phyloP scores from a whole-genome alignment of 805 yeast species.

The Isabelozyma heimii region DNA sequence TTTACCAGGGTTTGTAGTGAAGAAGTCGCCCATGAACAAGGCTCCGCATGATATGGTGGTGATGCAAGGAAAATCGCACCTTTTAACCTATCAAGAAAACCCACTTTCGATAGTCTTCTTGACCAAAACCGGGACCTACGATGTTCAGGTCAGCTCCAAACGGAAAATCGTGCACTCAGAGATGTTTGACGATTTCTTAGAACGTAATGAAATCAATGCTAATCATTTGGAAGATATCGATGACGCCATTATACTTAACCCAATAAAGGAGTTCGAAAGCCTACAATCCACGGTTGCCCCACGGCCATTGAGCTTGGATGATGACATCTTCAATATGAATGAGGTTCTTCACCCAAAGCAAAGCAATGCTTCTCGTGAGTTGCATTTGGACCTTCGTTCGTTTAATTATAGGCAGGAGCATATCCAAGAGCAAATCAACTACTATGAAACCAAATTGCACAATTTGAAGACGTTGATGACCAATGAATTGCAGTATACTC shows the following conservation, averaged over 20 bases:
- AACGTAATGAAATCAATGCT: slow-evolving; percentile 15
- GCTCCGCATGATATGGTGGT: slow-evolving; percentile 33
- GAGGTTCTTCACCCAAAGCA: slow-evolving; percentile 16
- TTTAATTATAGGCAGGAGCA: slow-evolving; percentile 22
- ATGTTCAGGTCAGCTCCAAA: slow-evolving; percentile 24
- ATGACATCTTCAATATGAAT: slow-evolving; percentile 24
- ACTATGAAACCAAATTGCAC: slow-evolving; percentile 14
- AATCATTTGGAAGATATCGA: slow-evolving; percentile 12
- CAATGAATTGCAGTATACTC: slow-evolving; percentile 9
- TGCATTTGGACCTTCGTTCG: slow-evolving; percentile 18
- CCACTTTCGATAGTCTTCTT: slow-evolving; percentile 30
- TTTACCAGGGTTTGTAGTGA: slow-evolving; percentile 42
- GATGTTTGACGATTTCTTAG: slow-evolving; percentile 30
- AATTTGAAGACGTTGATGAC: slow-evolving; percentile 9
- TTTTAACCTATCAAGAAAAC: slow-evolving; percentile 24
- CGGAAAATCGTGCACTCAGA: slow-evolving; percentile 33
- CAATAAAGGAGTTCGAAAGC: slow-evolving; percentile 23
- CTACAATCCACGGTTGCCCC: slow-evolving; percentile 21
- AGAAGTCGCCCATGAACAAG: slow-evolving; percentile 23
- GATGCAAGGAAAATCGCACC: slow-evolving; percentile 35
- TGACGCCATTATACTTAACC: slow-evolving; percentile 22
- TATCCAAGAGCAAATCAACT: slow-evolving; percentile 22
- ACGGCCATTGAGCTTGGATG: slow-evolving; percentile 16
- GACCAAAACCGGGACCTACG: slow-evolving; percentile 28
- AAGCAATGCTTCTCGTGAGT: slow-evolving; percentile 17